These are phyloP conservation scores for Vigna angularis DNA, from an alignment of 306 rosid species.

Conservation along the genomic window DNA sequence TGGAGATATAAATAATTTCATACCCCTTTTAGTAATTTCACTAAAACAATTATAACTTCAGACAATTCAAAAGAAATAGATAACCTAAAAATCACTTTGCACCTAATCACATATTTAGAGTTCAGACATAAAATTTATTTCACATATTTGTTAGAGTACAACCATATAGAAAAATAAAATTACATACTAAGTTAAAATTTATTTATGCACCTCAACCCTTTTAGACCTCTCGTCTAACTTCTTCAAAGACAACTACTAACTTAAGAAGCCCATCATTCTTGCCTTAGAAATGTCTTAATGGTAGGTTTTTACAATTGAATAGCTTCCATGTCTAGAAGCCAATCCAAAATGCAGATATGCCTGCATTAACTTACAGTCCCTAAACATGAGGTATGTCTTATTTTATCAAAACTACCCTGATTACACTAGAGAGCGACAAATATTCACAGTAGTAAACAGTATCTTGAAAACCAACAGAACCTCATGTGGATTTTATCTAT, in stretches of 20 bases:
- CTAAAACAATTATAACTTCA: neutral
- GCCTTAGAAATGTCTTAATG: neutral
- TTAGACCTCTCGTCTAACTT: neutral
- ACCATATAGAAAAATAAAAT: neutral
- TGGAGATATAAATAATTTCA: neutral
- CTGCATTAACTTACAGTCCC: constrained; percentile 25
- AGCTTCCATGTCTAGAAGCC: neutral
- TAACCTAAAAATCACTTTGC: neutral
- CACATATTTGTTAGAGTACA: neutral
- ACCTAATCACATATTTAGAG: neutral
- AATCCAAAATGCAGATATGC: neutral
- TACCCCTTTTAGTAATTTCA: neutral
- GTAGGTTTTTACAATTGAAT: neutral
- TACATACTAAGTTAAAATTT: neutral
- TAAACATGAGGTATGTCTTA: constrained; percentile 19
- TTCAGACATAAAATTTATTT: neutral
- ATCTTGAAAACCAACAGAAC: constrained; percentile 22
- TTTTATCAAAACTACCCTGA: constrained; percentile 18
- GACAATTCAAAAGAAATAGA: neutral
- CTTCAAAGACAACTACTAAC: neutral
- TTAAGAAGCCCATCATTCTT: neutral
- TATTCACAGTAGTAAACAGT: neutral
- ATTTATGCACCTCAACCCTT: neutral
- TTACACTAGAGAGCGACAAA: constrained; percentile 15
- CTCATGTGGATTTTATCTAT: constrained; percentile 19